phyloP scores from a whole-genome alignment of 306 rosid genomes.

The Cucumis melo region DNA sequence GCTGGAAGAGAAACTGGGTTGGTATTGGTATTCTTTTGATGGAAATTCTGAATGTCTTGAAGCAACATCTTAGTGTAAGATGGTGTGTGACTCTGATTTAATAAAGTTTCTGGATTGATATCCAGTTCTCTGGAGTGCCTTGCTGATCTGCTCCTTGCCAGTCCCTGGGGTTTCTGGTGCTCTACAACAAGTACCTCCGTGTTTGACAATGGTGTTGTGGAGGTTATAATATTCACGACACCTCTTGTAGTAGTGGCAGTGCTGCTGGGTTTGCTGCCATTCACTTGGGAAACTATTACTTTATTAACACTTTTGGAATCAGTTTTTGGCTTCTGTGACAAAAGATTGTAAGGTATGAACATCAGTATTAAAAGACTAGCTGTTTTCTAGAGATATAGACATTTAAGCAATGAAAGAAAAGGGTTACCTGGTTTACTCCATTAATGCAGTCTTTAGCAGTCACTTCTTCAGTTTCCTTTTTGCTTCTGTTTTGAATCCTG shows the following conservation, averaged over 20 bases:
- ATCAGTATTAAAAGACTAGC: not conserved
- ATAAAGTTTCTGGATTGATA: slow-evolving; percentile 36
- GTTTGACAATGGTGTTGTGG: slow-evolving; percentile 16
- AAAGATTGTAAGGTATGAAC: not conserved
- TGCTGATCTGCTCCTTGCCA: slow-evolving; percentile 69
- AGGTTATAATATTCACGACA: slow-evolving; percentile 16
- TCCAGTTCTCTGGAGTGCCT: slow-evolving; percentile 73
- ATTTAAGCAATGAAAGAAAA: not conserved
- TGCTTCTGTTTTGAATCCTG: slow-evolving; percentile 29
- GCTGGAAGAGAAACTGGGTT: slow-evolving; percentile 54
- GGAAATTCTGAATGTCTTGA: slow-evolving; percentile 84
- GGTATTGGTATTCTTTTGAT: slow-evolving; percentile 43
- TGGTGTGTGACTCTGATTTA: slow-evolving; percentile 26
- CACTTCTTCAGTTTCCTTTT: slow-evolving; percentile 25
- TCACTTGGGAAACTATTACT: slow-evolving; percentile 14
- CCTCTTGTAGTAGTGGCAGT: slow-evolving; percentile 20
- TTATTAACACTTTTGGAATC: slow-evolving; percentile 23
- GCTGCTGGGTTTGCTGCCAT: slow-evolving; percentile 15
- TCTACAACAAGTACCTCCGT: slow-evolving; percentile 19
- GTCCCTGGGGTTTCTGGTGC: slow-evolving; percentile 28
- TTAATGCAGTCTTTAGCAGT: slow-evolving; percentile 12
- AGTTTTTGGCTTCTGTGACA: slow-evolving; percentile 43
- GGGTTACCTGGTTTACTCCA: slow-evolving; percentile 37
- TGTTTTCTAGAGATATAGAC: not conserved
- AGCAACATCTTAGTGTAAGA: slow-evolving; percentile 68